Percentiles rank a stretch among this genome's conserved stretches.
Conservation (phyloP, 352 stramenopile genomes). For the Phytophthora ramorum region DNA sequence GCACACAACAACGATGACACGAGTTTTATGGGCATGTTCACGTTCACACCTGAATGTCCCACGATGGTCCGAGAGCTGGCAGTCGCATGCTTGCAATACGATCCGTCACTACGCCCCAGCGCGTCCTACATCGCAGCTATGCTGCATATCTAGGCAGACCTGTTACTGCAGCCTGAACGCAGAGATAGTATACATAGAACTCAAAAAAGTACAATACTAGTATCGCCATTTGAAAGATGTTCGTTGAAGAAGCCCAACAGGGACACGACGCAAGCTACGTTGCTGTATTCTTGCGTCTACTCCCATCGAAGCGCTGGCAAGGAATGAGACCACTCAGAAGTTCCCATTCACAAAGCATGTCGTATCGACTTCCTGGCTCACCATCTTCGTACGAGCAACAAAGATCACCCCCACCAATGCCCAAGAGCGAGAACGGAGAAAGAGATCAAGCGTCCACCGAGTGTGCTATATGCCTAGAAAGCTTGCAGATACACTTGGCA, state of each 20-base stretch:
- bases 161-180: slow-evolving; percentile 3
- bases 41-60: slow-evolving; percentile 75
- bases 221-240: slow-evolving; percentile 8
- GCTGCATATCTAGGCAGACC: slow-evolving; percentile 49
- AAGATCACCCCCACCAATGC: neutral
- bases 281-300: slow-evolving; percentile 7
- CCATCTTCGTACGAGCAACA: neutral
- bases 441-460: neutral
- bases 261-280: slow-evolving; percentile 13
- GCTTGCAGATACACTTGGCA: slow-evolving; percentile 36
- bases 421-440: slow-evolving; percentile 1
- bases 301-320: slow-evolving; percentile 18
- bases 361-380: slow-evolving; percentile 2
- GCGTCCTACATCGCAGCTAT: slow-evolving; percentile 81
- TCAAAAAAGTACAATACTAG: slow-evolving; percentile 43
- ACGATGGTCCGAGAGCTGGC: slow-evolving; percentile 63
- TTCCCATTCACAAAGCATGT: slow-evolving; percentile 7
- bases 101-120: slow-evolving; percentile 73
- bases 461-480: slow-evolving; percentile 55
- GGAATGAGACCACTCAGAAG: slow-evolving; percentile 9
- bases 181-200: slow-evolving; percentile 30
- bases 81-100: slow-evolving; percentile 68
- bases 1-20: slow-evolving; percentile 39
- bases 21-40: slow-evolving; percentile 65
- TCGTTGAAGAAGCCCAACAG: neutral